Evolutionary conservation across 2,329 filamentous ascomycete species (phyloP), one percentile per base, ranked within the genome.

Genomic region (Alternaria panax): DNA sequence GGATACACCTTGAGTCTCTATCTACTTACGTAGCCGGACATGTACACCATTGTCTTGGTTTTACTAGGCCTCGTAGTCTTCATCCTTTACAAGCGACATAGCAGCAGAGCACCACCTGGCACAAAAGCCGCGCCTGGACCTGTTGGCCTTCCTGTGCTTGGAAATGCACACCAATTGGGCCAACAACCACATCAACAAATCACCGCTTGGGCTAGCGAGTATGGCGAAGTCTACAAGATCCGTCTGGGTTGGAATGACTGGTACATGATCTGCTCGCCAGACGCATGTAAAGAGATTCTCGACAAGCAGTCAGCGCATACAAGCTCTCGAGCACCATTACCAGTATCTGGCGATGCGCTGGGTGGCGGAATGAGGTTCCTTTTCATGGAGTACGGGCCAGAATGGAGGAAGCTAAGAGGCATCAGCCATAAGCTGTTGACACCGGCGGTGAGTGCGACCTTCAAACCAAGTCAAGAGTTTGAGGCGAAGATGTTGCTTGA

Each of bases 161-260:
- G 74, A 18, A 72, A 75, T 45, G 68, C 72, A 5, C 71, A 75
- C 38, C 69, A 74, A 54, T 62, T 76, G 3, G 57, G 66, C n/a
- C 43, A 57, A 11, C 60, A 70, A n/a, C 72, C 76, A 11, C 71
- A 76, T 22, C 70, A 68, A 22, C 65, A 73, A 48, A 71, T 78
- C 45, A 66, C 65, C 0, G 47, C 69, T 52, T 83, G 80, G 80
- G 78, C 80, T 0, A 60, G 65, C 2, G 53, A 79, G 51, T 82
- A 81, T 64, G 82, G 82, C 34, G 80, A 83, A n/a, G 54, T 83
- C 5, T 83, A 78, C 70, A 77, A 78, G 56, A 67, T 83, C 18
- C 73, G 76, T 2, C 65, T 83, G 5, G 82, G 82, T 6, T 81
- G 79, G 77, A 75, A 82, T 46, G 76, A 81, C 58, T 83, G 80